Conservation (phyloP, 2,329 filamentous ascomycete species). For the Aspergillus sp. region DNA sequence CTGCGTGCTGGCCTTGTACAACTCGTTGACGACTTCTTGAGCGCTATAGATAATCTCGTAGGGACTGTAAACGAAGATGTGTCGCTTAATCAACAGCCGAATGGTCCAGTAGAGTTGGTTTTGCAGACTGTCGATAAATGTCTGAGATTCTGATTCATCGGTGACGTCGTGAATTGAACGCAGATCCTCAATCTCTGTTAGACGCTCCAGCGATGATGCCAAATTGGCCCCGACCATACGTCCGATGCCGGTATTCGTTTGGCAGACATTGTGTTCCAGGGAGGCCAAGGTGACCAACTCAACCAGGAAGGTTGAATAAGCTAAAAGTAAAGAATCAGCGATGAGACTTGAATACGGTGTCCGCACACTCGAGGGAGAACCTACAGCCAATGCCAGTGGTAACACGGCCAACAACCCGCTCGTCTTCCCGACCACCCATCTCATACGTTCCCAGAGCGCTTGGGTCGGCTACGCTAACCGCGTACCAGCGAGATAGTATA, state of each 20-base stretch:
- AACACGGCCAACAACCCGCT: constrained; percentile 36
- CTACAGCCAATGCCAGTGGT: constrained; percentile 40
- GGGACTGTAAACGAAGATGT: constrained; percentile 42
- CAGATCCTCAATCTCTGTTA: constrained; percentile 37
- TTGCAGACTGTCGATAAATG: constrained; percentile 38
- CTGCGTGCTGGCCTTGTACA: constrained; percentile 35
- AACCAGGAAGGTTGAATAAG: constrained; percentile 38
- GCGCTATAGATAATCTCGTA: constrained; percentile 43
- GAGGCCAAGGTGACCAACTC: constrained; percentile 37
- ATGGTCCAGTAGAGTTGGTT: constrained; percentile 45
- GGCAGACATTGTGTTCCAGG: constrained; percentile 35
- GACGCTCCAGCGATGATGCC: constrained; percentile 37
- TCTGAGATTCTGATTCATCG: constrained; percentile 25
- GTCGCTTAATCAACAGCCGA: constrained; percentile 43
- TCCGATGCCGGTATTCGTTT: constrained; percentile 35
- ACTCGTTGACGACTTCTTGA: constrained; percentile 40
- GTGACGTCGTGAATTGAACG: constrained; percentile 27
- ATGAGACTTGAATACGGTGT: neutral
- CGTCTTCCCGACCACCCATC: constrained; percentile 40
- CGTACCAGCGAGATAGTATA: constrained; percentile 43
- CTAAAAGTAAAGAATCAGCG: constrained; percentile 18
- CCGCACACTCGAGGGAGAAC: constrained; percentile 14
- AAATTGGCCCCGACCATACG: constrained; percentile 38
- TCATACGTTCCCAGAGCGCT: constrained; percentile 39
- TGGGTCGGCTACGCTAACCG: constrained; percentile 40